Conservation (phyloP, 129 eudicot species). For the Ambrosia trifida region DNA sequence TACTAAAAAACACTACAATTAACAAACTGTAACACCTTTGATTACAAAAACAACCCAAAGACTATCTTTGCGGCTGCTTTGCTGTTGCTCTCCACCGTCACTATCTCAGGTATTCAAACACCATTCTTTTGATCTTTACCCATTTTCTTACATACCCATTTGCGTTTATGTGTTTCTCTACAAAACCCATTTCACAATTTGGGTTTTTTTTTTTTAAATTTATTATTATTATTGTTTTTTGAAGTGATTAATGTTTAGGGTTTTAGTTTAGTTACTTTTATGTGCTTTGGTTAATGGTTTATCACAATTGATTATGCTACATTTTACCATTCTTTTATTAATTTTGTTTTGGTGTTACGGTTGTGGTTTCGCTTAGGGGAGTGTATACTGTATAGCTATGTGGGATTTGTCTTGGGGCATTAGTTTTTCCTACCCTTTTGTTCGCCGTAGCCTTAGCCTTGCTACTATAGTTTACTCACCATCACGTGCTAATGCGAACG, state of each 20-base stretch:
- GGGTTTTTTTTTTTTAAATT: neutral
- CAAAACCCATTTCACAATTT: neutral
- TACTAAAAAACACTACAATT: neutral
- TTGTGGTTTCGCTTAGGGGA: neutral
- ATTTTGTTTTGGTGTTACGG: neutral
- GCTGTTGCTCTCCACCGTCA: neutral
- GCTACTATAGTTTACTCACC: too few relatives aligned
- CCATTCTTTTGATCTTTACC: neutral
- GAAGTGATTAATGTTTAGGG: slow-evolving; percentile 27
- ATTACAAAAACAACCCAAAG: slow-evolving; percentile 14
- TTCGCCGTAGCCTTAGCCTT: too few relatives aligned
- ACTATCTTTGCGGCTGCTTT: slow-evolving; percentile 7
- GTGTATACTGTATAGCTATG: too few relatives aligned
- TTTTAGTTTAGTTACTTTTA: slow-evolving; percentile 8
- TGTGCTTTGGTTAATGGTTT: slow-evolving; percentile 10
- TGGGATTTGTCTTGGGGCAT: too few relatives aligned
- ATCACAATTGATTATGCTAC: slow-evolving; percentile 10
- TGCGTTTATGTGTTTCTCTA: neutral
- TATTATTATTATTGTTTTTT: too few relatives aligned
- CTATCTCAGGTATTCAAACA: slow-evolving; percentile 16
- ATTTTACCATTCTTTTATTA: slow-evolving; percentile 17
- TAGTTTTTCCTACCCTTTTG: too few relatives aligned
- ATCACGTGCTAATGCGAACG: too few relatives aligned
- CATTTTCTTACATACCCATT: slow-evolving; percentile 23
- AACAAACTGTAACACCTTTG: slow-evolving; percentile 12